These are phyloP conservation scores for Amaranthus cruentus DNA, from an alignment of 148 eudicot genomes.

Conservation along the genomic window DNA sequence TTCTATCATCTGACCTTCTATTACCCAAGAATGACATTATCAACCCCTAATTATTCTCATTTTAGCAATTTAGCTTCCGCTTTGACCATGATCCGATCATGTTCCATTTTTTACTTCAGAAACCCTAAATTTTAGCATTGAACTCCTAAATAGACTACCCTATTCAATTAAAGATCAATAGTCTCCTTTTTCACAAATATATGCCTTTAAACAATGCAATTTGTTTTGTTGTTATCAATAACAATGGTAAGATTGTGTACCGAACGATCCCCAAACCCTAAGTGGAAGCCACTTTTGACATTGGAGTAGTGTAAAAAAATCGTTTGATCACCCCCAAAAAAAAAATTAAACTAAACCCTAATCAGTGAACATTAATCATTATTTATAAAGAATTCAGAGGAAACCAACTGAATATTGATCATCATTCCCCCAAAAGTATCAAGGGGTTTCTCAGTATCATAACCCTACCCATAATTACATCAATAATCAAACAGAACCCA, in stretches of 20 bases:
- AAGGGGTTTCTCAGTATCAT: background rate
- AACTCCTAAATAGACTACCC: background rate
- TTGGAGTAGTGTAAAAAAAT: too few species aligned
- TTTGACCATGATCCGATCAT: background rate
- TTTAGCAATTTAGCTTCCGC: background rate
- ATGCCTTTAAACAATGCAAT: background rate
- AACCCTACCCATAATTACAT: background rate
- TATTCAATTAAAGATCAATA: background rate
- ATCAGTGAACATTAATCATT: background rate
- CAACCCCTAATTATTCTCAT: background rate
- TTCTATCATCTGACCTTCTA: background rate
- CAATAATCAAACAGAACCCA: background rate
- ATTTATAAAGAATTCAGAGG: background rate
- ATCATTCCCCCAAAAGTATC: background rate
- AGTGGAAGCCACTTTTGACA: too few species aligned
- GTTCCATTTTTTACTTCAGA: background rate
- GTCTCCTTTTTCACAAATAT: background rate
- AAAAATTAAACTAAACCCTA: conserved; percentile 4
- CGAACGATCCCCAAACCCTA: too few species aligned
- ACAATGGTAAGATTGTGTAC: too few species aligned
- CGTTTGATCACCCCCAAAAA: background rate
- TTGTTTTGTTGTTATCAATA: too few species aligned
- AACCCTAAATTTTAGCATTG: background rate
- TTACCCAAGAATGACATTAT: background rate
- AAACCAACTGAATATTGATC: background rate